Evolutionary conservation across 2,329 filamentous ascomycete species (phyloP), one percentile per base, ranked within the genome.

Genomic region (Colletotrichum orchidophilum): DNA sequence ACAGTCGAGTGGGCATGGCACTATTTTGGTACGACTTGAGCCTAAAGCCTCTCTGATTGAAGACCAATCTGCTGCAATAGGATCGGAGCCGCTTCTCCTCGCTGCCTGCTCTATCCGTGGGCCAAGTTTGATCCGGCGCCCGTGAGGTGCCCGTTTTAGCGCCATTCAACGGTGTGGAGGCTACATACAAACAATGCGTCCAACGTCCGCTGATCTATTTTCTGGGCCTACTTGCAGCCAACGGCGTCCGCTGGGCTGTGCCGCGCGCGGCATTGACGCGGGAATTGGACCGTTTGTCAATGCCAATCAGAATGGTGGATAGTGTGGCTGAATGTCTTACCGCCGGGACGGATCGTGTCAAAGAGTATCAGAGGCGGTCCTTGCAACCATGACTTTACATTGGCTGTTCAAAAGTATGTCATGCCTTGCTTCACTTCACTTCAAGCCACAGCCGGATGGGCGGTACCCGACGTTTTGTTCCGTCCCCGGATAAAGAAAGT

Each of bases 181-280:
- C n/a, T 24, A 15, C 8, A 39, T 24, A 21, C 29, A 21, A 31
- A 46, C 42, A 31, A 54, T 26, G 33, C 39, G 18, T 31, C 26
- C 29, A 33, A 24, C 52, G 15, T 26, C 8, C 50, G 27, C 12
- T 18, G 21, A 6, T 21, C 9, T 31, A 46, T 15, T 42, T 26
- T 39, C 5, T 7, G 11, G 18, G 39, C 31, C 4, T 12, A 26
- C 15, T 50, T 33, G 24, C 49, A 26, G 46, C 49, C 42, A 60
- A 8, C 26, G 12, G 57, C 39, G 46, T 52, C 24, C 63, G 58
- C 42, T 42, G 27, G 46, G 42, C 33, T 39, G 35, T 63, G 52
- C 31, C 42, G 52, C 7, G 3, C 64, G 21, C 53, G 46, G 33
- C 64, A 63, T 68, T 68, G 53, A 68, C 64, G 26, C 53, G 68